Conservation (phyloP, 2,329 filamentous ascomycete species). For the Penicillium sp. region DNA sequence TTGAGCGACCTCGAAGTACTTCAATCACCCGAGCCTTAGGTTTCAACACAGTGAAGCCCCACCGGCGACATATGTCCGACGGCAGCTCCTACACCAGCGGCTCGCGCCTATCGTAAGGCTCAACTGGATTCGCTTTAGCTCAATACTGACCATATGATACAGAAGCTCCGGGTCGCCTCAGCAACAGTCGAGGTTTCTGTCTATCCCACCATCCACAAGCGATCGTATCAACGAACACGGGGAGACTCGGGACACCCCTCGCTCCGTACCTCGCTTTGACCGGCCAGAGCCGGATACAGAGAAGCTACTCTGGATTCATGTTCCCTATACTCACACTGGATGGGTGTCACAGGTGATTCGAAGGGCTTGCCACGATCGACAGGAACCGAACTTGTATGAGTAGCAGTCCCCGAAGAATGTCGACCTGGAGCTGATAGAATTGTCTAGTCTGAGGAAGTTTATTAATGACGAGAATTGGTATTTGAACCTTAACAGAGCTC, state of each 20-base stretch:
- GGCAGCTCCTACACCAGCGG: constrained; percentile 15
- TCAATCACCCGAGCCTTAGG: constrained; percentile 14
- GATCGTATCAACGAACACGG: constrained; percentile 24
- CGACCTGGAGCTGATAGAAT: background rate
- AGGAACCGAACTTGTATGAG: constrained; percentile 22
- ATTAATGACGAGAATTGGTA: constrained; percentile 39
- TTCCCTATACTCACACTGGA: constrained; percentile 31
- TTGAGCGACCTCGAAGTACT: constrained; percentile 2
- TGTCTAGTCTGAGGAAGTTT: constrained; percentile 40
- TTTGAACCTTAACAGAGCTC: constrained; percentile 34
- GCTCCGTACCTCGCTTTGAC: constrained; percentile 30
- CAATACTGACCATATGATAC: background rate
- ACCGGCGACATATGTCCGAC: constrained; percentile 15
- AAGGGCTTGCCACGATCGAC: constrained; percentile 24
- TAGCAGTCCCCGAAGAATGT: background rate
- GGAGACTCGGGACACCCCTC: constrained; percentile 24
- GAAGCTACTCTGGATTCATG: constrained; percentile 36
- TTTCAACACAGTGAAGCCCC: constrained; percentile 5
- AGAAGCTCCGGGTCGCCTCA: constrained; percentile 17
- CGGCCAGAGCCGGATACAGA: constrained; percentile 33
- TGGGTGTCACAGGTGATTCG: constrained; percentile 23
- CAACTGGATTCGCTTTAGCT: background rate
- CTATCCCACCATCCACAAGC: constrained; percentile 23
- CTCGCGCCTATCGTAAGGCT: constrained; percentile 19
- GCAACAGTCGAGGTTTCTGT: constrained; percentile 23